Conservation (phyloP, 768 basidiomycete species). For the Trametes sanguinea region DNA sequence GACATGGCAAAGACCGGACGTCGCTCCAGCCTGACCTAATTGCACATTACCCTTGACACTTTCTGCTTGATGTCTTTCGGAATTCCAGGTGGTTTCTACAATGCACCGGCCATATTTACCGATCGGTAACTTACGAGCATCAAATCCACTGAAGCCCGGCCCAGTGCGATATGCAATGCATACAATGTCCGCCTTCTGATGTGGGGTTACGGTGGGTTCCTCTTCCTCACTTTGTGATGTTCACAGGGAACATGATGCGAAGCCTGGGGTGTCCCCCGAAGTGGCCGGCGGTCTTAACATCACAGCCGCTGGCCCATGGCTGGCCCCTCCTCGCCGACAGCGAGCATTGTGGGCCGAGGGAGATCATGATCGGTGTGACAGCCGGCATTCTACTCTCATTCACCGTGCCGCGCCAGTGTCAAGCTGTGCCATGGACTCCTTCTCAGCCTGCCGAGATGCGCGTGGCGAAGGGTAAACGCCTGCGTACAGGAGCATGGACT, state of each 20-base stretch:
- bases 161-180: not conserved
- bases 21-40: too few relatives aligned
- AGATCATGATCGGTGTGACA: not conserved
- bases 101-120: not conserved
- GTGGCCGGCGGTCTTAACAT: not conserved
- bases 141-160: not conserved
- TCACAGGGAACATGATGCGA: not conserved
- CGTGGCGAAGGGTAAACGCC: not conserved
- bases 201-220: conserved; percentile 5
- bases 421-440: not conserved
- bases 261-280: not conserved
- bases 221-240: not conserved
- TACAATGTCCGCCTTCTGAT: not conserved
- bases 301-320: not conserved
- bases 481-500: too few relatives aligned
- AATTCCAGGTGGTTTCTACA: too few relatives aligned
- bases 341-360: not conserved
- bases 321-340: not conserved
- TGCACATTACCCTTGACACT: too few relatives aligned
- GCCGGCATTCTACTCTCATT: not conserved
- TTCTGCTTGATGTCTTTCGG: too few relatives aligned
- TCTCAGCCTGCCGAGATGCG: not conserved
- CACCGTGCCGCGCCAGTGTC: not conserved
- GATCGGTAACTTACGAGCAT: not conserved
- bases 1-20: not conserved